A percentile compares a stretch with the other conserved stretches of the same genome.
Evolutionary conservation across 805 yeast species (phyloP).

Genomic region (Wickerhamiella allomyrinae): DNA sequence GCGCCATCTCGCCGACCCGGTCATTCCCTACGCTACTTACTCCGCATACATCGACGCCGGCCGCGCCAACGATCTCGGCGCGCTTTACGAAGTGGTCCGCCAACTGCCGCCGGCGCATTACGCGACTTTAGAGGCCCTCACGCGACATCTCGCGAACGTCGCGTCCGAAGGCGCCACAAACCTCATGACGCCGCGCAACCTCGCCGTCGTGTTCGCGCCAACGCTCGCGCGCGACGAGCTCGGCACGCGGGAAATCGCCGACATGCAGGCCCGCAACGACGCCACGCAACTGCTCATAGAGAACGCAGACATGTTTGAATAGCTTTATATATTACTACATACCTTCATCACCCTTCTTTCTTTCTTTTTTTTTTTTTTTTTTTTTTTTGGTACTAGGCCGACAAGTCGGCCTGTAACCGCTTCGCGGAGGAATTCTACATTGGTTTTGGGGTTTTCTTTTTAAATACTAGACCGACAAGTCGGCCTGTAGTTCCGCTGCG

Average conservation of each 20-base stretch:
- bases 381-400: too few relatives aligned
- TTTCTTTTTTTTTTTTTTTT: too few relatives aligned
- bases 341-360: too few relatives aligned
- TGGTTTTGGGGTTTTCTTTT: too few relatives aligned
- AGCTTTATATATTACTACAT: not conserved
- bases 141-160: constrained; percentile 52
- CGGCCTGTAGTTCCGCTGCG: too few relatives aligned
- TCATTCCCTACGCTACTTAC: constrained; percentile 58
- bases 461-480: too few relatives aligned
- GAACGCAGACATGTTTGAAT: constrained; percentile 11
- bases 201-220: constrained; percentile 91
- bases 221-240: constrained; percentile 66
- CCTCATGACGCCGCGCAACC: constrained; percentile 69
- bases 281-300: constrained; percentile 55
- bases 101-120: constrained; percentile 57
- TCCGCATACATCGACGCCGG: constrained; percentile 49
- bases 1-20: constrained; percentile 71
- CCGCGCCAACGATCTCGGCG: constrained; percentile 27
- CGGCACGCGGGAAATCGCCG: constrained; percentile 71
- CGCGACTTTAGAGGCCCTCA: constrained; percentile 38
- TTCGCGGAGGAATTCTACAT: too few relatives aligned
- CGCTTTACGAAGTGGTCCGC: constrained; percentile 33
- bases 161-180: constrained; percentile 40
- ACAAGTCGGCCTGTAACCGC: too few relatives aligned
- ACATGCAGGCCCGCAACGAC: constrained; percentile 68